Percentiles rank a stretch among this genome's conserved stretches.
Conservation (phyloP, 2,329 filamentous ascomycete species). For the Trichothecium sympodiale region DNA sequence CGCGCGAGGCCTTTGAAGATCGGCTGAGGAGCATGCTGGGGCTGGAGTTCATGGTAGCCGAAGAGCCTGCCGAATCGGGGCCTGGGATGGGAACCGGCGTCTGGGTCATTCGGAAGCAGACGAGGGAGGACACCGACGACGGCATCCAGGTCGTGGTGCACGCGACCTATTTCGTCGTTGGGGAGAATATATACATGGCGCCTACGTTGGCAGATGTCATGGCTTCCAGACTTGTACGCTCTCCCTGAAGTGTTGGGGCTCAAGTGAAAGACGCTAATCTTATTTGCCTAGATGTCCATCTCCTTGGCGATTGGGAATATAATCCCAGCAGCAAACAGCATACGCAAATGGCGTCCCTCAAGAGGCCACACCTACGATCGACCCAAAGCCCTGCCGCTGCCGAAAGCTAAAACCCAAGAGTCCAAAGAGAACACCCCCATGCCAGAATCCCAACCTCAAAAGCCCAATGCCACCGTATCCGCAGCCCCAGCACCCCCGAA, state of each 20-base stretch:
- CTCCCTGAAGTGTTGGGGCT: not conserved
- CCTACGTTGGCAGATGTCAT: constrained; percentile 50
- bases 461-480: constrained; percentile 5
- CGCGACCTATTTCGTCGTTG: constrained; percentile 52
- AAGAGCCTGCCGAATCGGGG: constrained; percentile 52
- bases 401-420: constrained; percentile 19
- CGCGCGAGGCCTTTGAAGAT: constrained; percentile 51
- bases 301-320: constrained; percentile 43
- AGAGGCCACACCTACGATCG: constrained; percentile 40
- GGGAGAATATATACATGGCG: constrained; percentile 57
- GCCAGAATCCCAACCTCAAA: constrained; percentile 20
- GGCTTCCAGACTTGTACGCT: constrained; percentile 43
- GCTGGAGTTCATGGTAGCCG: constrained; percentile 54
- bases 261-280: not conserved
- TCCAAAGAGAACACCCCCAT: constrained; percentile 37
- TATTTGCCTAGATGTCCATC: constrained; percentile 34
- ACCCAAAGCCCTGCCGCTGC: constrained; percentile 16
- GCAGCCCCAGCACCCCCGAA: constrained; percentile 18
- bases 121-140: constrained; percentile 45
- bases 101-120: constrained; percentile 61
- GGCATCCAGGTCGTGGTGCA: constrained; percentile 35
- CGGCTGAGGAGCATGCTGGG: constrained; percentile 54
- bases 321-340: constrained; percentile 37
- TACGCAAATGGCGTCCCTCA: constrained; percentile 43
- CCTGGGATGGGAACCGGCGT: constrained; percentile 57